A percentile compares a stretch with the other conserved stretches of the same genome.
Evolutionary conservation across 2,329 filamentous ascomycete species (phyloP).

Genomic region (Nakataea oryzae): DNA sequence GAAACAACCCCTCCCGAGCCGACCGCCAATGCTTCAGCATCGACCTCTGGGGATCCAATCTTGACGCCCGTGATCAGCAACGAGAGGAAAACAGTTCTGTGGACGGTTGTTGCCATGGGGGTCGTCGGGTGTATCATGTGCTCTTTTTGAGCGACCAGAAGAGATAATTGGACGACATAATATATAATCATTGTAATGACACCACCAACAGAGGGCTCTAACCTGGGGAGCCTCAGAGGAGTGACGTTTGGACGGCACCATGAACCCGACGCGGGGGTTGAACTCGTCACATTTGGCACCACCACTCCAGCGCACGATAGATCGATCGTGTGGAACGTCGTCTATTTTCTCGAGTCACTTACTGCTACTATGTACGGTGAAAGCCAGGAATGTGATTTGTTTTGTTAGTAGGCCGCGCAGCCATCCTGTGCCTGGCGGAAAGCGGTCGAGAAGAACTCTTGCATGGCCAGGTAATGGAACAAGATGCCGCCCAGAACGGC

Average conservation of each 20-base stretch:
- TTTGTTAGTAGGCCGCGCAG: conserved; percentile 39
- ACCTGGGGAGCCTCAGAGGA: not conserved
- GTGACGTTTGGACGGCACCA: not conserved
- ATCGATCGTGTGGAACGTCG: not conserved
- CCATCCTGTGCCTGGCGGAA: conserved; percentile 56
- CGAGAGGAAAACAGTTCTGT: conserved; percentile 14
- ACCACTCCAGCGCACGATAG: not conserved
- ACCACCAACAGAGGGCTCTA: not conserved
- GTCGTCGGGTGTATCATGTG: conserved; percentile 15
- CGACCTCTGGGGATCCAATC: conserved; percentile 1
- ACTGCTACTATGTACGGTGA: not conserved
- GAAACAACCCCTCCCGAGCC: not conserved
- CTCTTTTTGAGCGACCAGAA: conserved; percentile 12
- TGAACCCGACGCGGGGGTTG: not conserved
- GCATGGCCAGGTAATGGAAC: conserved; percentile 97
- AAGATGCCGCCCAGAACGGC: conserved; percentile 90
- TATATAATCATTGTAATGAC: not conserved
- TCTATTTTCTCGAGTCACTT: not conserved
- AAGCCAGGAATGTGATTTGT: not conserved
- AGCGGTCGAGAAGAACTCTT: conserved; percentile 77
- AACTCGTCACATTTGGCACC: not conserved
- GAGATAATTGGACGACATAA: not conserved
- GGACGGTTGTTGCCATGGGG: conserved; percentile 14
- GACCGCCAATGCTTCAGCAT: not conserved
- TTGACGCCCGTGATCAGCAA: conserved; percentile 9